Percentiles rank a stretch among this genome's conserved stretches.
phyloP scores from a whole-genome alignment of 441 rosid species.

The Syzygium malaccense region DNA sequence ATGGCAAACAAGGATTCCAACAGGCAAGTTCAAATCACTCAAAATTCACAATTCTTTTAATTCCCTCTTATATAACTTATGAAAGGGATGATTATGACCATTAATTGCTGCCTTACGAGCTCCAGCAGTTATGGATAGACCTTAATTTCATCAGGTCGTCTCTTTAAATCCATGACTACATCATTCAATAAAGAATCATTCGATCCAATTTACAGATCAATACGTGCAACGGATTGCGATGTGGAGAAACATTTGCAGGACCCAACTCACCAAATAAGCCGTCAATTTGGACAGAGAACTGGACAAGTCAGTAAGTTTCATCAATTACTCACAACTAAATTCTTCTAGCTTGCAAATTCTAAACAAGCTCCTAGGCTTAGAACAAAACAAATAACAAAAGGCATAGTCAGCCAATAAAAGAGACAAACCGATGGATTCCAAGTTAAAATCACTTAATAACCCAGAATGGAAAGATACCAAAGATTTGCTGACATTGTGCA shows the following conservation, averaged over 20 bases:
- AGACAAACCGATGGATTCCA: background rate
- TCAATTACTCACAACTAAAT: background rate
- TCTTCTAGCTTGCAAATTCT: background rate
- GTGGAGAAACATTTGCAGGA: constrained; percentile 75
- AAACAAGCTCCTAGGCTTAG: background rate
- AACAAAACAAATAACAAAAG: background rate
- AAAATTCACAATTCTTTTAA: background rate
- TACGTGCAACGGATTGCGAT: constrained; percentile 74
- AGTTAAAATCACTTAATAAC: background rate
- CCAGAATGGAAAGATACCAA: background rate
- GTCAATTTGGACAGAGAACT: constrained; percentile 85
- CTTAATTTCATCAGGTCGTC: background rate
- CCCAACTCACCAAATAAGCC: constrained; percentile 82
- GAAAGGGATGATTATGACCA: background rate
- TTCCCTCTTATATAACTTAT: background rate
- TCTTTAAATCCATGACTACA: background rate
- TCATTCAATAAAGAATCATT: background rate
- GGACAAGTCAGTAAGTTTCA: constrained; percentile 78
- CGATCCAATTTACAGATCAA: constrained; percentile 43
- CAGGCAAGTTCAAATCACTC: background rate
- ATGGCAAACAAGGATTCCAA: background rate
- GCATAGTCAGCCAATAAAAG: background rate
- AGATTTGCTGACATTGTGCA: background rate
- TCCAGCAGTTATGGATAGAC: background rate
- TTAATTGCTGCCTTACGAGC: background rate